Evolutionary conservation across 1,284 basidiomycete species (phyloP).

Genomic region (Ganoderma boninense): DNA sequence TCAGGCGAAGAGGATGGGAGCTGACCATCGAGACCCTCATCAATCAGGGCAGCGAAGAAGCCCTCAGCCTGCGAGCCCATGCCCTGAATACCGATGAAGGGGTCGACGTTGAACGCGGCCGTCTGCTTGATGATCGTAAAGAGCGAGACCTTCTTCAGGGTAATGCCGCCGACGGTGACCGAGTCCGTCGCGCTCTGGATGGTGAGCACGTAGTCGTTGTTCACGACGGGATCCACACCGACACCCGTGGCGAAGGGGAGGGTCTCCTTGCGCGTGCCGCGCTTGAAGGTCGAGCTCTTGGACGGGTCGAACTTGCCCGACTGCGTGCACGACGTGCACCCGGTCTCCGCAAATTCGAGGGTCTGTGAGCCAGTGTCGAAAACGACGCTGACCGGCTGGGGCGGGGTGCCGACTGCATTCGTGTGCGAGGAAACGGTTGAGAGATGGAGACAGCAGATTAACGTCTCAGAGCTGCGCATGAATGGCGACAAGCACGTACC

Average conservation of each 20-base stretch:
- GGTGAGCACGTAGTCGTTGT: constrained; percentile 52
- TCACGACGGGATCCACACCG: constrained; percentile 62
- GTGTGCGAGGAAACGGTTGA: too few species aligned
- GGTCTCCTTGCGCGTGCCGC: constrained; percentile 47
- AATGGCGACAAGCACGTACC: constrained; percentile 12
- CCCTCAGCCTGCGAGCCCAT: constrained; percentile 56
- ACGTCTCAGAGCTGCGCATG: not conserved
- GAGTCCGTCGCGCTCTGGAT: constrained; percentile 54
- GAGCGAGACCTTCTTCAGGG: constrained; percentile 46
- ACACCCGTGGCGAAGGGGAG: constrained; percentile 63
- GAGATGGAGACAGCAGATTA: not conserved
- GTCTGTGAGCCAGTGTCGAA: constrained; percentile 62
- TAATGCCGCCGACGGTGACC: constrained; percentile 55
- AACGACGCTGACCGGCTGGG: constrained; percentile 57
- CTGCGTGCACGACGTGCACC: constrained; percentile 53
- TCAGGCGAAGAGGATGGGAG: not conserved
- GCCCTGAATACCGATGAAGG: constrained; percentile 64
- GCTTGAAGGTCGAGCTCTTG: constrained; percentile 59
- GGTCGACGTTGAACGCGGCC: constrained; percentile 56
- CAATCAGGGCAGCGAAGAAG: constrained; percentile 56
- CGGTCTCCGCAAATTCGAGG: constrained; percentile 59
- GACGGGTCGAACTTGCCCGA: constrained; percentile 56
- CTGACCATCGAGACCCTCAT: constrained; percentile 58
- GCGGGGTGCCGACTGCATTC: constrained; percentile 53
- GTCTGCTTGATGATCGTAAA: constrained; percentile 63